These are phyloP conservation scores for Metarhizium anisopliae DNA, from an alignment of 2,329 filamentous ascomycete species.

Conservation along the genomic window DNA sequence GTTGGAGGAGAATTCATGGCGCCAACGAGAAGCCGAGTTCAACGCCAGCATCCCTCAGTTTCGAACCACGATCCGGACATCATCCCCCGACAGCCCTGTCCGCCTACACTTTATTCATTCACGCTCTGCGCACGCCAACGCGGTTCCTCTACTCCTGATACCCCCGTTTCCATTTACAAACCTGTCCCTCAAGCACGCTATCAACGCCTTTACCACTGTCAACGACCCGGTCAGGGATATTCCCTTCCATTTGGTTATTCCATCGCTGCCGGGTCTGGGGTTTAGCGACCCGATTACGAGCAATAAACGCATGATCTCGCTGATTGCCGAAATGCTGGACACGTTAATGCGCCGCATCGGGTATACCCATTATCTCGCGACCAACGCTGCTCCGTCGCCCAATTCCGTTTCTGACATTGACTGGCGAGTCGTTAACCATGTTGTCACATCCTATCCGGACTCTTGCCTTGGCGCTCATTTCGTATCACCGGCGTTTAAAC, in stretches of 20 bases:
- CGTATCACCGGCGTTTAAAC: slow-evolving; percentile 44
- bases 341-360: slow-evolving; percentile 50
- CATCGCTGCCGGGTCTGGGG: slow-evolving; percentile 56
- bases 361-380: slow-evolving; percentile 49
- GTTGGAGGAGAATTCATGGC: slow-evolving; percentile 60
- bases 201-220: slow-evolving; percentile 45
- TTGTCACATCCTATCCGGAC: slow-evolving; percentile 37
- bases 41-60: slow-evolving; percentile 56
- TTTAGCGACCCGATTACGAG: slow-evolving; percentile 55
- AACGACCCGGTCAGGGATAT: slow-evolving; percentile 33
- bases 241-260: slow-evolving; percentile 58
- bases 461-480: slow-evolving; percentile 53
- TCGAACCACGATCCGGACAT: slow-evolving; percentile 42
- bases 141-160: slow-evolving; percentile 54
- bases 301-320: slow-evolving; percentile 37
- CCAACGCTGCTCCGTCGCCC: slow-evolving; percentile 40
- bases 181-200: slow-evolving; percentile 47
- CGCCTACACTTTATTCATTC: slow-evolving; percentile 59
- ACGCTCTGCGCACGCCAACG: slow-evolving; percentile 40
- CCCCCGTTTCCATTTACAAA: slow-evolving; percentile 60
- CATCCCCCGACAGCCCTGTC: slow-evolving; percentile 31
- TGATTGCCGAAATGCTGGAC: slow-evolving; percentile 48
- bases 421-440: slow-evolving; percentile 36
- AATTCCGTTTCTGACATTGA: slow-evolving; percentile 40
- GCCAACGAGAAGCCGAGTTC: slow-evolving; percentile 45